Base-by-base conservation (phyloP, 2,329 filamentous ascomycete species). In the Cytospora chrysosperma region DNA sequence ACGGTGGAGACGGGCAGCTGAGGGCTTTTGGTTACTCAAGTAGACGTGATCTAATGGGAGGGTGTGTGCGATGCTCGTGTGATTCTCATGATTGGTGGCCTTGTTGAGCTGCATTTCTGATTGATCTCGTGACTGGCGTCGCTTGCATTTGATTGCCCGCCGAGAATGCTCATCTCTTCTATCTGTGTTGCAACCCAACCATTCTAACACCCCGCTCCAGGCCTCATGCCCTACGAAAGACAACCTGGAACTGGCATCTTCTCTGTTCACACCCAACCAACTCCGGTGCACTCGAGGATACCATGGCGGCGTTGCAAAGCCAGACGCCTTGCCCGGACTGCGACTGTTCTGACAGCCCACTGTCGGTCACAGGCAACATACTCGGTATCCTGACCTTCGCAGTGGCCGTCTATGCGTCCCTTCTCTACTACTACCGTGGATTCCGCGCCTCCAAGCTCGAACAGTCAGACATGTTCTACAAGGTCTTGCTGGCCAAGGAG, bases 1-100 rank as follows among this genome's bases (percentile, higher is more conserved):
- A 85, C 79, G 67, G 75, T 87, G 21, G 85, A 88, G 68, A 79
- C 74, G 12, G 70, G 73, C 7, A 73, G 73, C 50, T 76, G 69
- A 68, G 50, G 34, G 32, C 40, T 49, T 24, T 34, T 43, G 54
- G 26, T 53, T 19, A 24, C 47, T 40, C 17, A 59, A 57, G 30
- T 43, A 34, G 49, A 27, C 26, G 24, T 27, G 47, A 55, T 60
- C 15, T 24, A n/a, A 50, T 61, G 21, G 32, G 43, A 27, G 43
- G 43, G n/a, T 6, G 27, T n/a, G 26, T 12, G 26, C 4, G 15
- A 30, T 9, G 37, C 15, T n/a, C n/a, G n/a, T n/a, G n/a, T n/a
- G n/a, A n/a, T 37, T 2, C 13, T 6, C 6, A 21, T 43, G 40
- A n/a, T 24, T 47, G 9, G 43, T 24, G 24, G 43, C 43, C 43